Evolutionary conservation across 1,139 yeast species (phyloP), one percentile per base, ranked within the genome.

Genomic region (Debaryomyces sp.): DNA sequence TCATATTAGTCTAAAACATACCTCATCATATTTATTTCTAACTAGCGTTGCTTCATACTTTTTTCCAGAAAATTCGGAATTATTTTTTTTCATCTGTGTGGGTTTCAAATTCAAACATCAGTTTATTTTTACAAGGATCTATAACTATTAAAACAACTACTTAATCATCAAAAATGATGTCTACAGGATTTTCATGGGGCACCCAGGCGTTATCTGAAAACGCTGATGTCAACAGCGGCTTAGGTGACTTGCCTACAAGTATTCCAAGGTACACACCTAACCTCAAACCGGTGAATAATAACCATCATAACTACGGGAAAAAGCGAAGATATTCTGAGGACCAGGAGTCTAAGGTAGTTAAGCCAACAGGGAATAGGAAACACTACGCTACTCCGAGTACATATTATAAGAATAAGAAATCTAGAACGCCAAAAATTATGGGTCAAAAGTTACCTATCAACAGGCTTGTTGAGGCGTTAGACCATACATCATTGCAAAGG

Each of bases 391-490:
- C n/a, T 17, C 39, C 47, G 6, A 22, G 26, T 13, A n/a, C 47
- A 38, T 30, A 46, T 8, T 41, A 41, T 24, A 56, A 53, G 30
- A 46, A 51, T 48, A 71, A 78, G 61, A 63, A 71, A 53, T 53
- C 72, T 9, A 70, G 65, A 51, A 69, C 79, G 49, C 79, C 79
- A 4, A 66, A 68, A 37, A 75, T 81, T 7, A 57, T 63, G 39
- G 86, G 85, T 5, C 81, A 78, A 54, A 64, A 67, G 34, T 72
- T 87, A 49, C 88, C 92, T 2, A 64, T 86, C 22, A 64, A 70
- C 43, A 73, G 96, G 51, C 67, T 87, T 27, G 75, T 89, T 24
- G 95, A 89, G 64, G 82, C 87, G 6, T 69, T 89, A 52, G 87
- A 84, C 63, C 78, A 79, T 49, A 62, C 71, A 39, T 73, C 82